A percentile compares a stretch with the other conserved stretches of the same genome.
phyloP scores from a whole-genome alignment of 2,329 filamentous ascomycete genomes.

The Exophiala spinifera region DNA sequence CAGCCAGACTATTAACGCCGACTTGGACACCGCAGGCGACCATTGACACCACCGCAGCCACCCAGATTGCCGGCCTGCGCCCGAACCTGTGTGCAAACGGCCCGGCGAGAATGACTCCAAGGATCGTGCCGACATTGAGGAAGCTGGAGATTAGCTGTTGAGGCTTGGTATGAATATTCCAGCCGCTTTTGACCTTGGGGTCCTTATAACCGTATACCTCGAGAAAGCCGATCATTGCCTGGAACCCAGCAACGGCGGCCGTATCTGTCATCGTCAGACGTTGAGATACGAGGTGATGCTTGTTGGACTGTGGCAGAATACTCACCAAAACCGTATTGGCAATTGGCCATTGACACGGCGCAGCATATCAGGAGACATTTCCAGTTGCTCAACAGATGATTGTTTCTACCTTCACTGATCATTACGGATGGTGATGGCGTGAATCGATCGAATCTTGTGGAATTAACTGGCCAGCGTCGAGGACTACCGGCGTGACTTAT shows the following conservation, averaged over 20 bases:
- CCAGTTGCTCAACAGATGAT: conserved; percentile 28
- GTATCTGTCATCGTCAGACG: conserved; percentile 31
- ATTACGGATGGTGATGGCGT: too few relatives aligned
- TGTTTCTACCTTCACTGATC: too few relatives aligned
- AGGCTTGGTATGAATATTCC: conserved; percentile 35
- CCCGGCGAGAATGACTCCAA: conserved; percentile 48
- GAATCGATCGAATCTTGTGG: too few relatives aligned
- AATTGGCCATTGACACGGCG: conserved; percentile 47
- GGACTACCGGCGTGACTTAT: too few relatives aligned
- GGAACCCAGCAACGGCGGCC: conserved; percentile 44
- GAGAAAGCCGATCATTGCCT: conserved; percentile 52
- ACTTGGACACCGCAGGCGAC: conserved; percentile 46
- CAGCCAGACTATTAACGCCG: conserved; percentile 38
- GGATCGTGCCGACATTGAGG: conserved; percentile 51
- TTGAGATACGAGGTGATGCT: too few relatives aligned
- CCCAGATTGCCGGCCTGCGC: conserved; percentile 46
- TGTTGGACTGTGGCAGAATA: too few relatives aligned
- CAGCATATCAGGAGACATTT: conserved; percentile 49
- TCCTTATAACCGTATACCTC: conserved; percentile 50
- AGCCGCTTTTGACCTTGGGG: conserved; percentile 30
- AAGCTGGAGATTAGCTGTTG: conserved; percentile 52
- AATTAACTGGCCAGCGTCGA: too few relatives aligned
- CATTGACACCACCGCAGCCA: conserved; percentile 45
- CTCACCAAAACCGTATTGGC: conserved; percentile 46
- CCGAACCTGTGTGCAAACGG: conserved; percentile 48